Evolutionary conservation across 2,329 filamentous ascomycete species (phyloP), one percentile per base, ranked within the genome.

Genomic region (Colletotrichum echinochloae): DNA sequence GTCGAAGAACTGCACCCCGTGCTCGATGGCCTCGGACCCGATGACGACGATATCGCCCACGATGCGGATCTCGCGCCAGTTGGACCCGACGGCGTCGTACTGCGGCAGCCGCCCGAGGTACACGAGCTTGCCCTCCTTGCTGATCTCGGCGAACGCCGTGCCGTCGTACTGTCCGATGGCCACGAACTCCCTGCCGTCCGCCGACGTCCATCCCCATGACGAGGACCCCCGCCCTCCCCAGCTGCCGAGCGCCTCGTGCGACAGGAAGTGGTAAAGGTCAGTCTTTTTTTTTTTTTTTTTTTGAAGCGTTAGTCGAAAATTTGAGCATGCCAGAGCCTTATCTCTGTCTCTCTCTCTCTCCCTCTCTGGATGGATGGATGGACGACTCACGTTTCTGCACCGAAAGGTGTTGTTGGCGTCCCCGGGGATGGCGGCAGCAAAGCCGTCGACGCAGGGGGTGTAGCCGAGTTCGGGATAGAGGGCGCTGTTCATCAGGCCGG

Each of bases 1-100:
- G 78, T 91, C 89, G 75, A 91, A 91, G 78, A 90, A 84, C 78
- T 90, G 89, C 56, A 91, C 84, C 41, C 86, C 86, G 77, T 90
- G 88, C 74, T 81, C 77, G 52, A 76, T 74, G 41, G 85, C 84
- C 72, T 83, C 81, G 74, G 77, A 78, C 44, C 81, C 81, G 65
- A 83, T 79, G 65, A 82, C 77, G 65, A 79, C 77, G 69, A 79
- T 77, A 77, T 77, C 78, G 65, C 78, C 78, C 68, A 80, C 78
- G 33, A 79, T 78, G 71, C 81, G 81, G 74, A 88, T 88, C 77
- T 89, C 86, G 57, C 86, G 81, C 86, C 86, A 88, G 46, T 81
- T 79, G 35, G 83, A 82, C 54, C 82, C 82, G 48, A 82, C 79
- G n/a, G 78, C 76, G 5, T 79, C 81, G 68, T 82, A 81, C 59